These are phyloP conservation scores for Trametes punicea DNA, from an alignment of 768 basidiomycete genomes.

Conservation along the genomic window DNA sequence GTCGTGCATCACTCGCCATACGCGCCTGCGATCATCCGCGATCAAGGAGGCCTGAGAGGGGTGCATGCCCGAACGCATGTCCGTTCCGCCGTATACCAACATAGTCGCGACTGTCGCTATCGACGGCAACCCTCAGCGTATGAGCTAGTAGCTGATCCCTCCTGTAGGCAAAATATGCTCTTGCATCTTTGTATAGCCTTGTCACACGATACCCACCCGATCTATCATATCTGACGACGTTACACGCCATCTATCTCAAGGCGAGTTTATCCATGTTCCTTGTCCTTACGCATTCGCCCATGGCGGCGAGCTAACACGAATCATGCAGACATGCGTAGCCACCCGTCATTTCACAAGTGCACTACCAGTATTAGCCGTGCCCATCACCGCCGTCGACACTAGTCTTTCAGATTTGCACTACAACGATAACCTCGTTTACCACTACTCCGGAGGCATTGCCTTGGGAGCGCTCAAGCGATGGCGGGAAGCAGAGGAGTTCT, in stretches of 20 bases:
- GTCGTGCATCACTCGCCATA: too few species aligned
- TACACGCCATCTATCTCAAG: constrained; percentile 67
- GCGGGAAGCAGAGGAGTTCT: constrained; percentile 67
- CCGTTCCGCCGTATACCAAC: background rate
- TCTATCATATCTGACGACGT: constrained; percentile 56
- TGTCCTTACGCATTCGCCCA: background rate
- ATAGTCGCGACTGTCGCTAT: too few species aligned
- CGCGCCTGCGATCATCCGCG: too few species aligned
- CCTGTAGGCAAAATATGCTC: constrained; percentile 40
- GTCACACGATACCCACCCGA: constrained; percentile 59
- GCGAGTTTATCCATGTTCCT: constrained; percentile 35
- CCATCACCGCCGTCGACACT: constrained; percentile 65
- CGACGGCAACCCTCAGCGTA: too few species aligned
- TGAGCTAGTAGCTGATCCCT: constrained; percentile 23
- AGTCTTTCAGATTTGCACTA: constrained; percentile 63
- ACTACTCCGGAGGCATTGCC: constrained; percentile 77
- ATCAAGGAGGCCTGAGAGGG: too few species aligned
- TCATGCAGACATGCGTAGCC: constrained; percentile 53
- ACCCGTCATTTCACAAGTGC: constrained; percentile 53
- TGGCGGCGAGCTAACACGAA: too few species aligned
- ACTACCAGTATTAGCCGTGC: constrained; percentile 55
- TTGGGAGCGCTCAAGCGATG: constrained; percentile 61
- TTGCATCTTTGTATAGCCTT: constrained; percentile 58
- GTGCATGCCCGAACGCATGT: too few species aligned
- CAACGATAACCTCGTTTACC: constrained; percentile 80